Base-by-base conservation (phyloP, 495 filamentous ascomycete genomes). In the Achaetomiella virescens region DNA sequence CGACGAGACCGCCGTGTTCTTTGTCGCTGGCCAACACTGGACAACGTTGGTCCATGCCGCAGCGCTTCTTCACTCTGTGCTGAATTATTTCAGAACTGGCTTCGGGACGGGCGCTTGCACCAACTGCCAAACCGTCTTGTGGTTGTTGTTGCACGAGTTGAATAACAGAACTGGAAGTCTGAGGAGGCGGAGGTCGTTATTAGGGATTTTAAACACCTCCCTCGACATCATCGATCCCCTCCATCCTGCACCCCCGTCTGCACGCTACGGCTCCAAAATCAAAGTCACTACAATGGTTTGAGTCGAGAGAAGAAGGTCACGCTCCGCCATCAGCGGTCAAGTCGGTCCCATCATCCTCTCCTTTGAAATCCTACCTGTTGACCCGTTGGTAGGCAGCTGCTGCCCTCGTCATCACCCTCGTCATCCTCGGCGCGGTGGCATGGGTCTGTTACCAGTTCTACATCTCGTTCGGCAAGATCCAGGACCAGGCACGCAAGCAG, bases 381-480 rank as follows among this genome's bases (percentile, higher is more conserved):
- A 29, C 44, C 14, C 51, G 12, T n/a, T 40, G 48, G 36, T 54
- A 81, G 81, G 61, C 83, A 82, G 59, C 65, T 92, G 45, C 46
- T 91, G 54, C 89, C 91, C 38, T 80, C 96, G 31, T 91, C 57
- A 75, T 95, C 67, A 81, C 91, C 45, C 65, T 95, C 64, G 48
- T 84, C 57, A 64, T 92, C 42, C 67, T 91, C 45, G 74, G 65
- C 57, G 70, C 79, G 49, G 66, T 82, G 58, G 87, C 74, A 60
- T 86, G 78, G 59, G 72, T 96, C 58, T 80, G 80, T 48, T 92
- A 86, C 65, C 81, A 88, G 61, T 77, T 87, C 55, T 96, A 90
- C 75, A 74, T 81, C 47, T 84, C 86, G 66, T 70, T 79, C 20
- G 77, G 79, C 59, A 80, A 89, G 63, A 84, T 96, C 57, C 78